Evolutionary conservation across 148 eudicot species (phyloP), one percentile per base, ranked within the genome.

Genomic region (Rhododendron mucronatum): DNA sequence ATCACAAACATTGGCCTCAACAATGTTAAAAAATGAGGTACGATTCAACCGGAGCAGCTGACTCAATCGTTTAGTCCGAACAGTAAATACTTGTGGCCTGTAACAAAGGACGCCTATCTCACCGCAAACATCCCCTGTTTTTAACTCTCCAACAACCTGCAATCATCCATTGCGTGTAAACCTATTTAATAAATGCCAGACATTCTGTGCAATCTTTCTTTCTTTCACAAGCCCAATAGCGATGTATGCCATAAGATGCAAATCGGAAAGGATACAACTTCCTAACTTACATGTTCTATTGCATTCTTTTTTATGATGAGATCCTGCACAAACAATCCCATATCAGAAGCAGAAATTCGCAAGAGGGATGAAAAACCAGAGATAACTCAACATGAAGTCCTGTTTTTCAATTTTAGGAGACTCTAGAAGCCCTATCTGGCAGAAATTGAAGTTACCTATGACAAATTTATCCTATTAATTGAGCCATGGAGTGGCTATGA

Each of bases 61-160:
- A 79, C 92, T 88, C 83, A 95, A 76, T 78, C 95, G 86, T 88
- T 91, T 96, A n/a, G 98, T 96, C 3, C 98, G 95, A 77, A 93
- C 91, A 13, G 98, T 94, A 77, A 93, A 93, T 18, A 91, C 87
- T 77, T 96, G 98, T 21, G 98, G 98, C 85, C 93, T 90, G 86
- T 91, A 96, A 87, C 98, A 94, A 59, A 96, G 95, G 74, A 95
- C 96, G 35, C 95, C 96, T n/a, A 93, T 90, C 91, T 96, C 98
- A 45, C 98, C 98, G 78, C 90, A 94, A 13, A 95, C 87, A 67
- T 90, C 96, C 81, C 98, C 98, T n/a, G 93, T 44, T 61, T 80
- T 87, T 47, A 87, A 82, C 35, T 89, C 92, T 71, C 91, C 88
- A 37, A 93, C 86, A 83, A 92, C 86, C 98, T 95, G 83, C 78